Base-by-base conservation (phyloP, 306 rosid species). In the Lotus japonicus region DNA sequence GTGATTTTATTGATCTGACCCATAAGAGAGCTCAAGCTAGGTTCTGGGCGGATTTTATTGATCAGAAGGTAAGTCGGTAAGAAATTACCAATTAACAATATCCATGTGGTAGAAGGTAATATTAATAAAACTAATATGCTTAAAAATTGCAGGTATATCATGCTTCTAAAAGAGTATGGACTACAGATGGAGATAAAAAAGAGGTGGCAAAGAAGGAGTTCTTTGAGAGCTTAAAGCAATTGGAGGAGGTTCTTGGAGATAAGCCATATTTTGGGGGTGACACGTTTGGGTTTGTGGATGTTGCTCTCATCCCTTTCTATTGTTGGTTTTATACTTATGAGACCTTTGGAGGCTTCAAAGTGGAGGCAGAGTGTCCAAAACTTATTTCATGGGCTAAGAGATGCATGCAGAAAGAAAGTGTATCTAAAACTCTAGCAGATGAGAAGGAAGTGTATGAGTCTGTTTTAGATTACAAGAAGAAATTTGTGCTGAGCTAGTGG, bases 181-280 rank as follows among this genome's bases (percentile, higher is more conserved):
- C 11, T 49, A 36, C 76, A 36, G 58, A 67, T 44, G 82, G 85
- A 62, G 81, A 84, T 14, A 74, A 84, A 11, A 80, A 63, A 64
- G 77, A 66, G 62, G 56, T 33, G 42, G 73, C 71, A 26, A 84
- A 75, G 56, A 71, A 64, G 18, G 80, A 65, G 0, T 75, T 81
- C 38, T 19, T 81, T 0, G 70, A 74, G 74, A 43, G 17, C 51
- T 68, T 83, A 8, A 83, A 80, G 76, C 73, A 50, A 39, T 11
- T 85, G 15, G 90, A 85, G 70, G 79, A 42, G 26, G 68, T 62
- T 68, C 85, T 83, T 5, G 85, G 87, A 5, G 75, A 78, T 36
- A 71, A 77, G 49, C 60, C 71, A 42, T 85, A 71, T 63, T 80
- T 80, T 80, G 87, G 85, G 6, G 90, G 81, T 4, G 79, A 80